phyloP scores from a whole-genome alignment of 441 rosid species.

The Adansonia grandidieri region DNA sequence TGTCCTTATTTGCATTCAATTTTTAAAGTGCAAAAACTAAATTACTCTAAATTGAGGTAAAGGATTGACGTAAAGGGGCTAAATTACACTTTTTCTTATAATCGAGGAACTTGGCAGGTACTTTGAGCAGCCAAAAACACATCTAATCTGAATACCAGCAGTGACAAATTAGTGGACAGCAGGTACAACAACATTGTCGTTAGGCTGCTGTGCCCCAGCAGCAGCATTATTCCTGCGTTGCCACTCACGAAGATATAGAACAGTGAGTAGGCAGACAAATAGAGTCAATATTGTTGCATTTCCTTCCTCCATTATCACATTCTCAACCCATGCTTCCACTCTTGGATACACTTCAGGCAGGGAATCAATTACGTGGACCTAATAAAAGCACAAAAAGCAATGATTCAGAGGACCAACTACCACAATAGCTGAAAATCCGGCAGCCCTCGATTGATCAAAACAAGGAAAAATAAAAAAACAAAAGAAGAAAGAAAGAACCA shows the following conservation, averaged over 20 bases:
- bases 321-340: conserved; percentile 90
- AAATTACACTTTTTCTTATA: no score
- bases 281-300: conserved; percentile 72
- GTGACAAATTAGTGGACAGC: conserved; percentile 27
- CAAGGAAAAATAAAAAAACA: no score
- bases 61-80: no score
- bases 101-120: no score
- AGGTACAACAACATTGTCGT: conserved; percentile 36
- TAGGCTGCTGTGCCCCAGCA: conserved; percentile 25
- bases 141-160: conserved; percentile 19
- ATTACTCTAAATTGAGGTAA: no score
- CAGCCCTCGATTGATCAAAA: no score
- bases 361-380: conserved; percentile 79
- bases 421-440: not conserved
- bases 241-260: conserved; percentile 87
- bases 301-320: conserved; percentile 93
- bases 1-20: no score
- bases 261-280: conserved; percentile 77
- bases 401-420: not conserved
- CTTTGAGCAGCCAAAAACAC: not conserved
- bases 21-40: no score
- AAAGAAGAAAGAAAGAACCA: no score
- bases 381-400: not conserved
- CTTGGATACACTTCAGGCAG: conserved; percentile 91
- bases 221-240: conserved; percentile 67